Evolutionary conservation across 2,329 filamentous ascomycete genomes (phyloP).

Genomic region (Ploettnerulaceae sp.): DNA sequence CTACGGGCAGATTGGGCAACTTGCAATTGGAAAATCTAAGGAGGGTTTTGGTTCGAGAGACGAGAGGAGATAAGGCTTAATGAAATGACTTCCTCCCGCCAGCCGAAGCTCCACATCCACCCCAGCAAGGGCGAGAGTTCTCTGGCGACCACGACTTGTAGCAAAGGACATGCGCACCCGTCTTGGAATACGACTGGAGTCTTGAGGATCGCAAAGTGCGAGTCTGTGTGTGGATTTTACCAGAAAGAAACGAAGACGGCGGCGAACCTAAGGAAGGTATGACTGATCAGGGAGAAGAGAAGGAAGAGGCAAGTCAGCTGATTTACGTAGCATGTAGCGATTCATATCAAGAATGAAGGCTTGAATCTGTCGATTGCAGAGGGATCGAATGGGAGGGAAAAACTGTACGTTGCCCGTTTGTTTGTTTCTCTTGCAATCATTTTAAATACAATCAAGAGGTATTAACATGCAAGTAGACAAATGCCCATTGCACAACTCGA

Average conservation of each 20-base stretch:
- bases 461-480: conserved; percentile 17
- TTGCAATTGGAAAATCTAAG: no score
- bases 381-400: conserved; percentile 27
- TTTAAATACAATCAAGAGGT: background rate
- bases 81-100: conserved; percentile 8
- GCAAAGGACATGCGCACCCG: conserved; percentile 30
- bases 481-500: conserved; percentile 16
- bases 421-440: no score
- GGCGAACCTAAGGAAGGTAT: conserved; percentile 31
- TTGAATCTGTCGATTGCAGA: conserved; percentile 29
- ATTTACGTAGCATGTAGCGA: conserved; percentile 28
- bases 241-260: conserved; percentile 32
- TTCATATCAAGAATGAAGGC: conserved; percentile 31
- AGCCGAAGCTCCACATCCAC: background rate
- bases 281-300: background rate
- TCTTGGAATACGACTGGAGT: conserved; percentile 30
- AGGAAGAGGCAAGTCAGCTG: conserved; percentile 7
- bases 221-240: conserved; percentile 31
- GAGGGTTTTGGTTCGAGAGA: no score
- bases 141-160: conserved; percentile 26
- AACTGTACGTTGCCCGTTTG: conserved; percentile 23
- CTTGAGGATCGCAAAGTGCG: conserved; percentile 29
- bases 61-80: no score
- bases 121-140: background rate
- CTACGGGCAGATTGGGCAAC: no score